Evolutionary conservation across 768 basidiomycete genomes (phyloP).

Genomic region (Grammothele lineata): DNA sequence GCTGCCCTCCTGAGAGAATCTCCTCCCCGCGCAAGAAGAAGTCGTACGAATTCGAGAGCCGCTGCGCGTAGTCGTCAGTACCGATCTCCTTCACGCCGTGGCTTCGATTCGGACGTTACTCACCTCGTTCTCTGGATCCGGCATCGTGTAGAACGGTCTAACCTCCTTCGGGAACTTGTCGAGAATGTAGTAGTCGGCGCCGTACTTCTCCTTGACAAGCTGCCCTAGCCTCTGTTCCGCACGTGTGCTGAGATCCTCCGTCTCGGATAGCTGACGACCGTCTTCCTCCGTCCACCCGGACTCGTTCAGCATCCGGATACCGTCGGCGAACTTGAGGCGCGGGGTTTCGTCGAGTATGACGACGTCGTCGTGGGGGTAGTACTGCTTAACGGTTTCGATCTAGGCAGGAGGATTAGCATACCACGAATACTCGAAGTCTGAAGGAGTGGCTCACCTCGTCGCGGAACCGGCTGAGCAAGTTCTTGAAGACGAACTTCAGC

Average conservation of each 20-base stretch:
- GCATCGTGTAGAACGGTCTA: slow-evolving; percentile 99
- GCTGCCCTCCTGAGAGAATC: slow-evolving; percentile 96
- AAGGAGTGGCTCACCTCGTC: slow-evolving; percentile 58
- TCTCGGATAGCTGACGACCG: slow-evolving; percentile 31
- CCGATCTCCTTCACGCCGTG: slow-evolving; percentile 5
- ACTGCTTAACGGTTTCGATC: slow-evolving; percentile 39
- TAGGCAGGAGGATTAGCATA: slow-evolving; percentile 2
- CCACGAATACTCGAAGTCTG: neutral
- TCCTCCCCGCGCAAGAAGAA: slow-evolving; percentile 99
- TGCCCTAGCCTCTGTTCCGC: slow-evolving; percentile 93
- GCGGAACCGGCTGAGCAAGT: slow-evolving; percentile 67
- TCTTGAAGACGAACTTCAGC: slow-evolving; percentile 81
- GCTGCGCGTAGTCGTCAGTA: neutral
- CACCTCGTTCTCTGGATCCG: slow-evolving; percentile 85
- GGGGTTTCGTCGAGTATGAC: slow-evolving; percentile 53
- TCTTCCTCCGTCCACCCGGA: slow-evolving; percentile 35
- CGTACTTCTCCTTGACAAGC: slow-evolving; percentile 88
- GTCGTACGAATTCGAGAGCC: slow-evolving; percentile 97
- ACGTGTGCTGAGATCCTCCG: slow-evolving; percentile 75
- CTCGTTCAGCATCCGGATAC: slow-evolving; percentile 48
- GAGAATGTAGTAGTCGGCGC: slow-evolving; percentile 94
- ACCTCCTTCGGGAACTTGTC: slow-evolving; percentile 97
- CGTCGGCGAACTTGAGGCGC: slow-evolving; percentile 46
- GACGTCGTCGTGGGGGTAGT: slow-evolving; percentile 52
- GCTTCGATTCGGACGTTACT: too few species aligned